These are phyloP conservation scores for Erigeron philadelphicus DNA, from an alignment of 140 eudicot genomes.

Conservation along the genomic window DNA sequence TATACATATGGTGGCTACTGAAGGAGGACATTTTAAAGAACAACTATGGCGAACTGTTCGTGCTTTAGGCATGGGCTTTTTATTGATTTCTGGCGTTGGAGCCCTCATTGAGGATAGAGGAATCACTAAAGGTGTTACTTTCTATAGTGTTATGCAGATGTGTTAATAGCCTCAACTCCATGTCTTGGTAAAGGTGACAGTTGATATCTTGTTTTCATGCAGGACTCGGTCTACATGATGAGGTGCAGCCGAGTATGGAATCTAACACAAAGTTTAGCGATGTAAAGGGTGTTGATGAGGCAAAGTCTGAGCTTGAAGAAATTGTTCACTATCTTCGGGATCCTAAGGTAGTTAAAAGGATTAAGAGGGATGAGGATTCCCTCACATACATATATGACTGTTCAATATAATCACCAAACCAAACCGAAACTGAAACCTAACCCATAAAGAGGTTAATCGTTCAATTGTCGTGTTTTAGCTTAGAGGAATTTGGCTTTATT, in stretches of 20 bases:
- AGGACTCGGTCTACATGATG: slow-evolving; percentile 89
- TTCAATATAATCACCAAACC: neutral
- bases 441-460: neutral
- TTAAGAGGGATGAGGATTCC: neutral
- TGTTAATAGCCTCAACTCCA: neutral
- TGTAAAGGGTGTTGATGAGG: slow-evolving; percentile 97
- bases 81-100: slow-evolving; percentile 79
- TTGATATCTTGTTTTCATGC: slow-evolving; percentile 16
- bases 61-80: slow-evolving; percentile 67
- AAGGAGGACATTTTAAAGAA: slow-evolving; percentile 84
- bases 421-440: neutral
- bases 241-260: slow-evolving; percentile 86
- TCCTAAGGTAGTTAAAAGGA: slow-evolving; percentile 62
- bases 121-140: slow-evolving; percentile 71
- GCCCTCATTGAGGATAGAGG: slow-evolving; percentile 95
- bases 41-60: slow-evolving; percentile 93
- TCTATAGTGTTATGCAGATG: neutral
- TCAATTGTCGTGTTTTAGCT: slow-evolving; percentile 1
- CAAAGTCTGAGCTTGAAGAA: slow-evolving; percentile 92
- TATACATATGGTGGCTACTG: slow-evolving; percentile 84
- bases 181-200: neutral
- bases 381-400: neutral
- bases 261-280: slow-evolving; percentile 81
- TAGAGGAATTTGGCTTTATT: neutral
- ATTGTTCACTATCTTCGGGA: slow-evolving; percentile 92